A percentile compares a stretch with the other conserved stretches of the same genome.
These are phyloP conservation scores for Coemansia sp. DNA, from an alignment of 192 early-diverging fungal species.

Conservation along the genomic window DNA sequence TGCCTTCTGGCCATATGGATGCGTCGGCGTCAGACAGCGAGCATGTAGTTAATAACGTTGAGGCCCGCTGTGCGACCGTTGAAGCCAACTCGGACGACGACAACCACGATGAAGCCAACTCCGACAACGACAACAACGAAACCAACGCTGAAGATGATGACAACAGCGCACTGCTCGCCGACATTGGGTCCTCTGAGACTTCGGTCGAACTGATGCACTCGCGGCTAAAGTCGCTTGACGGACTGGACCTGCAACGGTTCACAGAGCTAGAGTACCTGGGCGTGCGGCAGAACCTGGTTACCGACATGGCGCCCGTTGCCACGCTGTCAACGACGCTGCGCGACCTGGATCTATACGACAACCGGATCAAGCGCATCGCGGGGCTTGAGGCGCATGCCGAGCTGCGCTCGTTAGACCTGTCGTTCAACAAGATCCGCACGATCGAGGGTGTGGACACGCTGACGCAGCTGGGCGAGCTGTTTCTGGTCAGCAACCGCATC, in stretches of 20 bases:
- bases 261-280: constrained; percentile 61
- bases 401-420: constrained; percentile 80
- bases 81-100: no score
- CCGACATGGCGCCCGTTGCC: constrained; percentile 63
- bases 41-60: no score
- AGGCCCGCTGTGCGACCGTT: no score
- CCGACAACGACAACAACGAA: no score
- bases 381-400: constrained; percentile 59
- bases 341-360: constrained; percentile 96
- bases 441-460: constrained; percentile 70
- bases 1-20: no score
- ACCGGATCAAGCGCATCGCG: constrained; percentile 76
- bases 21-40: no score
- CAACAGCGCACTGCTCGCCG: constrained; percentile 3
- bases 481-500: constrained; percentile 94
- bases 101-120: no score
- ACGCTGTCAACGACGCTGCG: constrained; percentile 51
- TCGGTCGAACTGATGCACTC: constrained; percentile 46
- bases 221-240: constrained; percentile 19
- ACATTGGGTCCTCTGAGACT: constrained; percentile 15
- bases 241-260: constrained; percentile 28
- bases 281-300: constrained; percentile 81
- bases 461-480: constrained; percentile 68
- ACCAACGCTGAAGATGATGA: background rate
- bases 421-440: constrained; percentile 91